phyloP scores from a whole-genome alignment of 2,329 filamentous ascomycete species.

The Coniochaeta sp. region DNA sequence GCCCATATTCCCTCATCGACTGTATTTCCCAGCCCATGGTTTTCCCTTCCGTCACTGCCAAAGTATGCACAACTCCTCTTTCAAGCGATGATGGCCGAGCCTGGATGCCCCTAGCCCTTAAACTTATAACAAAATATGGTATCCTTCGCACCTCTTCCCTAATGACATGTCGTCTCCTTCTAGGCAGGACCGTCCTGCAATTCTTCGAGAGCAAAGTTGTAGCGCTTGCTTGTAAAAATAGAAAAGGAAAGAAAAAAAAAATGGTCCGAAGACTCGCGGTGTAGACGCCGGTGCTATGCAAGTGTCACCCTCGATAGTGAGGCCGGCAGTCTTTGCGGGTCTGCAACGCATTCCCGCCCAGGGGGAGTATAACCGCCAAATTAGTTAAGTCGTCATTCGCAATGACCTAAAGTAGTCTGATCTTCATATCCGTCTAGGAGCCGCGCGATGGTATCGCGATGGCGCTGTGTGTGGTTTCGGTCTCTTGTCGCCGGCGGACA shows the following conservation, averaged over 20 bases:
- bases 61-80: neutral
- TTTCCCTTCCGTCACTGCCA: neutral
- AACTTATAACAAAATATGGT: neutral
- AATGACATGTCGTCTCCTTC: neutral
- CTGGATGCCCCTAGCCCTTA: neutral
- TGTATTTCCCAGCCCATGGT: neutral
- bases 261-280: neutral
- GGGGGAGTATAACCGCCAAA: neutral
- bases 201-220: neutral
- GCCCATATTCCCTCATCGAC: neutral
- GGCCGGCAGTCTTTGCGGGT: neutral
- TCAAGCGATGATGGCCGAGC: neutral
- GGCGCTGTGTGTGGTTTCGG: neutral
- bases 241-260: neutral
- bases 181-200: neutral
- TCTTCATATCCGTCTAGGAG: neutral
- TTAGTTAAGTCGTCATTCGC: neutral
- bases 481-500: neutral
- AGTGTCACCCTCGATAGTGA: neutral
- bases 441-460: neutral
- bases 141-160: neutral
- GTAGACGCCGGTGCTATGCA: slow-evolving; percentile 3
- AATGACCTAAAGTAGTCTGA: neutral
- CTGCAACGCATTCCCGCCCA: neutral
- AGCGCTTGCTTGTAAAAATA: neutral